These are phyloP conservation scores for Malus fusca DNA, from an alignment of 306 rosid genomes.

Conservation along the genomic window DNA sequence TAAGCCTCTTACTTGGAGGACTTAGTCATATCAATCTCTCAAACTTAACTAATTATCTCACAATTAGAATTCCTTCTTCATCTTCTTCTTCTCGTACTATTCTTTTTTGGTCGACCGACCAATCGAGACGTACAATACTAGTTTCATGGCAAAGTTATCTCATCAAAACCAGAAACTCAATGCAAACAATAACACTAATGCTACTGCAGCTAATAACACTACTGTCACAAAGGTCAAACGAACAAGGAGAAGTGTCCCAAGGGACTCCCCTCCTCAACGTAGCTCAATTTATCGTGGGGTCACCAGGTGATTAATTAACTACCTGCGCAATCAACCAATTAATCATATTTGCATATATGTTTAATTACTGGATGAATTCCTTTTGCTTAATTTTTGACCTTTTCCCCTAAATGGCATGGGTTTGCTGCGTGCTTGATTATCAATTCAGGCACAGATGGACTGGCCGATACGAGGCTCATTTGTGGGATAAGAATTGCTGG, in stretches of 20 bases:
- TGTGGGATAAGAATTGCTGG: constrained; percentile 90
- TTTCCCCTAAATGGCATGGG: no score
- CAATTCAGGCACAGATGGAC: constrained; percentile 69
- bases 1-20: constrained; percentile 12
- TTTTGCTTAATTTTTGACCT: neutral
- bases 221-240: constrained; percentile 38
- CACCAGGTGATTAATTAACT: constrained; percentile 36
- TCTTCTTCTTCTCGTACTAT: neutral
- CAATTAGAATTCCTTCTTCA: neutral
- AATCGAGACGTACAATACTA: neutral
- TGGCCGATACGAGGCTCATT: constrained; percentile 81
- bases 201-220: neutral
- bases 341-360: neutral
- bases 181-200: constrained; percentile 9
- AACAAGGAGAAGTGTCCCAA: constrained; percentile 54
- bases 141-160: constrained; percentile 50
- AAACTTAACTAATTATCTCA: neutral
- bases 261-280: constrained; percentile 70
- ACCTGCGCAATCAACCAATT: neutral
- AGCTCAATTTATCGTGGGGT: constrained; percentile 80
- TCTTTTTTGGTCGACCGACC: neutral
- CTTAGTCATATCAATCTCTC: constrained; percentile 2
- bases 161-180: constrained; percentile 23
- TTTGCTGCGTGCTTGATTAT: no score
- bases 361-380: neutral